Conservation (phyloP, 306 rosid genomes). For the Fagus crenata region DNA sequence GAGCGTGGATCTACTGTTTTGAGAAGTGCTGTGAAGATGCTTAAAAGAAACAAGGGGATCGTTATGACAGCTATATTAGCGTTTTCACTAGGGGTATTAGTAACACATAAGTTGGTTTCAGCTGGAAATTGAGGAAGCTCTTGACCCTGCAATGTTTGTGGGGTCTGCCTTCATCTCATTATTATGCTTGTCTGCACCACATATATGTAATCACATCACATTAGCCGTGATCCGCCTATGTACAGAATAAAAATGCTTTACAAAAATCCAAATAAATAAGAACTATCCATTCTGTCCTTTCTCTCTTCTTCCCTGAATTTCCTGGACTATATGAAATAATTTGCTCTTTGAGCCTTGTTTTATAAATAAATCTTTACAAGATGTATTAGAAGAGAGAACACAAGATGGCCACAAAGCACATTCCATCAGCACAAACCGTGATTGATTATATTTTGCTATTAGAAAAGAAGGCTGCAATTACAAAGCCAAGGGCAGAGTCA, state of each 20-base stretch:
- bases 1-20: constrained; percentile 39
- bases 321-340: not conserved
- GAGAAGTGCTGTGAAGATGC: constrained; percentile 29
- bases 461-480: no score
- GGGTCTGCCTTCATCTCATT: constrained; percentile 14
- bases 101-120: constrained; percentile 43
- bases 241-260: not conserved
- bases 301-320: not conserved
- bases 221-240: not conserved
- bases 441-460: not conserved
- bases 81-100: constrained; percentile 53
- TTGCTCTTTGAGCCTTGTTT: not conserved
- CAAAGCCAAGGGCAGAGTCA: not conserved
- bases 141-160: constrained; percentile 21
- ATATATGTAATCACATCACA: not conserved
- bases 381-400: not conserved
- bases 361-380: not conserved
- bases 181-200: not conserved
- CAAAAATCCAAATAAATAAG: not conserved
- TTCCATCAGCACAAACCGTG: not conserved
- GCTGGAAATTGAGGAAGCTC: constrained; percentile 1
- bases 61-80: constrained; percentile 56
- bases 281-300: not conserved
- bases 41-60: constrained; percentile 51
- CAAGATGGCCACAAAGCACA: not conserved